phyloP scores from a whole-genome alignment of 352 stramenopile genomes.

The Phytophthora europaea region DNA sequence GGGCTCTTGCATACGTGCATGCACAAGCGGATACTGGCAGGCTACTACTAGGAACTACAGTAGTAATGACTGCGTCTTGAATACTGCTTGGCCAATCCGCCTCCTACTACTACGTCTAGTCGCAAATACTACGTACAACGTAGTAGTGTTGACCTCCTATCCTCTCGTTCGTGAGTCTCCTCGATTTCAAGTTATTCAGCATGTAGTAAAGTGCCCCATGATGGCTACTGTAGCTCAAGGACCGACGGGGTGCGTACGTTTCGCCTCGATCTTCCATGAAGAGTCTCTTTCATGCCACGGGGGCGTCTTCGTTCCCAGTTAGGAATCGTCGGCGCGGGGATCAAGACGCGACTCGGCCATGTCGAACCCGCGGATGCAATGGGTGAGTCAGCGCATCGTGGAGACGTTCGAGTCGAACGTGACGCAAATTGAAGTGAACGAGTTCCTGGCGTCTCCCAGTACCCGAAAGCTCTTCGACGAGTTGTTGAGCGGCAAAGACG shows the following conservation, averaged over 20 bases:
- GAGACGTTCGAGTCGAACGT: constrained; percentile 85
- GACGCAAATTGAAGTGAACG: constrained; percentile 56
- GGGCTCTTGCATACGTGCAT: background rate
- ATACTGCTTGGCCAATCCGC: no score
- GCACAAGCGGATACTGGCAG: background rate
- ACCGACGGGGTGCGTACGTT: constrained; percentile 25
- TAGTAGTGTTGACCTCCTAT: no score
- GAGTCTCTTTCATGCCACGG: constrained; percentile 15
- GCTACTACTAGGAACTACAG: background rate
- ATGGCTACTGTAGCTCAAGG: background rate
- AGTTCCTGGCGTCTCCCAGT: constrained; percentile 63
- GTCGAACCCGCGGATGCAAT: constrained; percentile 85
- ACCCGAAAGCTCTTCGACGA: constrained; percentile 85
- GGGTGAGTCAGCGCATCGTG: constrained; percentile 77
- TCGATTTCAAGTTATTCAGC: no score
- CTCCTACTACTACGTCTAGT: no score
- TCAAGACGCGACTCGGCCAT: constrained; percentile 45
- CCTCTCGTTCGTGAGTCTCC: no score
- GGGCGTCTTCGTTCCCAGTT: constrained; percentile 25
- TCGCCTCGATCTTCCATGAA: constrained; percentile 36
- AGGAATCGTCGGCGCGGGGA: constrained; percentile 20
- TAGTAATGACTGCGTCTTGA: no score
- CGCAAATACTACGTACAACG: no score
- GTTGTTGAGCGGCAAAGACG: constrained; percentile 74
- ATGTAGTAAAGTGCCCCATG: no score